Evolutionary conservation across 2,329 filamentous ascomycete genomes (phyloP).

Genomic region (Fusarium globosum): DNA sequence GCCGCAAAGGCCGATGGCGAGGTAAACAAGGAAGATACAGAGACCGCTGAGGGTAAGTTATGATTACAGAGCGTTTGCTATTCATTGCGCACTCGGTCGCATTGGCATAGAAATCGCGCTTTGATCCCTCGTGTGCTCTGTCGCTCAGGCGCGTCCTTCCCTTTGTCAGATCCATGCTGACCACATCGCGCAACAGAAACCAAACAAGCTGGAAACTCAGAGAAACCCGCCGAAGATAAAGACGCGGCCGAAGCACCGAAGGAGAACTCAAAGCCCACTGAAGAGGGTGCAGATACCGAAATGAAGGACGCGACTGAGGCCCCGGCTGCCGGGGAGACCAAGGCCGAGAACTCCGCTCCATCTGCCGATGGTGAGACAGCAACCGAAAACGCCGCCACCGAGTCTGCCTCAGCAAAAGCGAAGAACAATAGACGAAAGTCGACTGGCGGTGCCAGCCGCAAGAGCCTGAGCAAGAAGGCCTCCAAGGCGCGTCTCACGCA

Average conservation of each 20-base stretch:
- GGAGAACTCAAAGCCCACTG: constrained; percentile 39
- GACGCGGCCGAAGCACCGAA: constrained; percentile 46
- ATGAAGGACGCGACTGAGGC: constrained; percentile 55
- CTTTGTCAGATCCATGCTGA: constrained; percentile 45
- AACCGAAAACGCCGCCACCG: constrained; percentile 40
- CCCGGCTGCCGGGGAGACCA: constrained; percentile 45
- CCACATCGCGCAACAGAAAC: constrained; percentile 41
- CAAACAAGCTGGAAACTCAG: constrained; percentile 45
- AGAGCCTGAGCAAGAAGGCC: constrained; percentile 88
- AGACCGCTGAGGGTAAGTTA: constrained; percentile 49
- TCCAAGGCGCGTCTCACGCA: constrained; percentile 78
- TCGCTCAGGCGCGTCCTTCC: constrained; percentile 36
- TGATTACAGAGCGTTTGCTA: neutral
- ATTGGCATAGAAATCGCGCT: constrained; percentile 13
- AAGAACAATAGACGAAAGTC: constrained; percentile 79
- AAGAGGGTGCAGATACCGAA: constrained; percentile 62
- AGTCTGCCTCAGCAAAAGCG: constrained; percentile 48
- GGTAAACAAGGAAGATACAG: constrained; percentile 44
- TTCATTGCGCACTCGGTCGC: constrained; percentile 16
- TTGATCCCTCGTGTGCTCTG: constrained; percentile 26
- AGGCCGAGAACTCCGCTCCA: constrained; percentile 41
- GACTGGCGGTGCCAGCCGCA: constrained; percentile 73
- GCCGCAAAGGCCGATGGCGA: constrained; percentile 42
- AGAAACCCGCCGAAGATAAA: constrained; percentile 45
- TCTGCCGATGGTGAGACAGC: constrained; percentile 44